phyloP scores from a whole-genome alignment of 768 basidiomycete species.

The Mycena kentingensis region DNA sequence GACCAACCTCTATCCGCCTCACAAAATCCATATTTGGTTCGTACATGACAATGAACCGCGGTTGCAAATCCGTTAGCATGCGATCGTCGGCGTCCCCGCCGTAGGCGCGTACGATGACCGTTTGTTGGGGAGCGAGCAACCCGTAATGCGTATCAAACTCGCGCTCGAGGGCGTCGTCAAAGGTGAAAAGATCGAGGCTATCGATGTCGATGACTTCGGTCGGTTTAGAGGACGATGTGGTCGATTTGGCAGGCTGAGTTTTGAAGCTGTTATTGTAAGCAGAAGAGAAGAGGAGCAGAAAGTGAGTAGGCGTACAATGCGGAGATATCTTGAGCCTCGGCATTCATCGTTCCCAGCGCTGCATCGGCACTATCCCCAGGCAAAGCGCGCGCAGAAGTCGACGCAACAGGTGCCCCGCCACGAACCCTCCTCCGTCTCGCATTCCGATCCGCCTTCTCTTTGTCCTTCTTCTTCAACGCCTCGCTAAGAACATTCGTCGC shows the following conservation, averaged over 20 bases:
- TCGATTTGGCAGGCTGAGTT: too few species aligned
- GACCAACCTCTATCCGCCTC: conserved; percentile 80
- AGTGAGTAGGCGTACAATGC: conserved; percentile 51
- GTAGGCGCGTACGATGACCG: conserved; percentile 84
- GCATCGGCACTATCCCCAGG: conserved; percentile 10
- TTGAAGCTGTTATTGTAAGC: neutral
- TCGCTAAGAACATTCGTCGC: conserved; percentile 59
- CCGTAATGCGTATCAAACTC: conserved; percentile 84
- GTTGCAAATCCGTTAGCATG: conserved; percentile 81
- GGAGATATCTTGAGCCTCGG: conserved; percentile 56
- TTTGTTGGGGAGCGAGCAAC: conserved; percentile 72
- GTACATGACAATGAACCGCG: conserved; percentile 92
- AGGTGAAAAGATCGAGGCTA: conserved; percentile 36
- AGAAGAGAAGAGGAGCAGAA: neutral
- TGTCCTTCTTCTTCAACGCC: conserved; percentile 78
- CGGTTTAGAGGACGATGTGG: too few species aligned
- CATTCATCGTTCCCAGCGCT: conserved; percentile 38
- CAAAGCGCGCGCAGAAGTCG: conserved; percentile 20
- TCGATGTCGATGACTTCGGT: conserved; percentile 29
- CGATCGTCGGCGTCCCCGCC: conserved; percentile 92
- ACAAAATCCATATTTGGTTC: conserved; percentile 95
- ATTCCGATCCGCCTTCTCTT: conserved; percentile 55
- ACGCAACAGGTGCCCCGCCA: conserved; percentile 60
- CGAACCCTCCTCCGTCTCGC: conserved; percentile 73
- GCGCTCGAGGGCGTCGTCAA: conserved; percentile 40